These are phyloP conservation scores for Fistulina hepatica DNA, from an alignment of 1,284 basidiomycete genomes.

Conservation along the genomic window DNA sequence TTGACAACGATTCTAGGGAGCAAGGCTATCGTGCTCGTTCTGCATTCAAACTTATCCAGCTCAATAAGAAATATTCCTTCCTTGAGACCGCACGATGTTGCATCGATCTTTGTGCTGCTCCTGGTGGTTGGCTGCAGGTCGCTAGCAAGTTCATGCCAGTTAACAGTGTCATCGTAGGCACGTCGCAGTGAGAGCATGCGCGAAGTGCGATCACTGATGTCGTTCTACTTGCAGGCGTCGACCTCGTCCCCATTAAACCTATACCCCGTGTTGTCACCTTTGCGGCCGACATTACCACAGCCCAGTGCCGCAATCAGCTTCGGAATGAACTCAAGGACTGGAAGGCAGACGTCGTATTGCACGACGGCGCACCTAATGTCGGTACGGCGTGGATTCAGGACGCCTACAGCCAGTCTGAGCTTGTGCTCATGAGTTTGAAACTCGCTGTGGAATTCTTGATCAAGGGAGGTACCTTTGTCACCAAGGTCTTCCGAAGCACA, in stretches of 20 bases:
- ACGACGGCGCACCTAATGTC: constrained; percentile 99
- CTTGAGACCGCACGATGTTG: constrained; percentile 87
- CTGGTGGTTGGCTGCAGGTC: constrained; percentile 98
- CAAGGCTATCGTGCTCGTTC: constrained; percentile 99
- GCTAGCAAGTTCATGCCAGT: constrained; percentile 97
- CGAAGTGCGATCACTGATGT: constrained; percentile 2
- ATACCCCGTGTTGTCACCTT: constrained; percentile 93
- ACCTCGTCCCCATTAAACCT: constrained; percentile 93
- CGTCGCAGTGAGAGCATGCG: constrained; percentile 21
- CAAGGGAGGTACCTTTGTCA: constrained; percentile 94
- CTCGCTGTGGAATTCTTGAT: constrained; percentile 93
- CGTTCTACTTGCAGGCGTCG: constrained; percentile 53
- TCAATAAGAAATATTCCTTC: constrained; percentile 97
- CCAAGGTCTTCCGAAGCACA: constrained; percentile 97
- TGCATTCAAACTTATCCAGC: constrained; percentile 98
- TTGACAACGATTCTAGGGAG: constrained; percentile 46
- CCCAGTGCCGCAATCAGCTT: constrained; percentile 82
- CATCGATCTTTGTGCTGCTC: constrained; percentile 97
- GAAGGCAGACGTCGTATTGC: constrained; percentile 99
- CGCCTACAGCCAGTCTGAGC: constrained; percentile 94
- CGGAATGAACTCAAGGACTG: constrained; percentile 92
- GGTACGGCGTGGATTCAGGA: constrained; percentile 99
- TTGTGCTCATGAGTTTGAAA: constrained; percentile 93
- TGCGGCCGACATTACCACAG: constrained; percentile 91
- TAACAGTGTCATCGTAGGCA: constrained; percentile 91